Evolutionary conservation across 257 asterid genomes (phyloP), one percentile per base, ranked within the genome.

Genomic region (Marsdenia floribunda): DNA sequence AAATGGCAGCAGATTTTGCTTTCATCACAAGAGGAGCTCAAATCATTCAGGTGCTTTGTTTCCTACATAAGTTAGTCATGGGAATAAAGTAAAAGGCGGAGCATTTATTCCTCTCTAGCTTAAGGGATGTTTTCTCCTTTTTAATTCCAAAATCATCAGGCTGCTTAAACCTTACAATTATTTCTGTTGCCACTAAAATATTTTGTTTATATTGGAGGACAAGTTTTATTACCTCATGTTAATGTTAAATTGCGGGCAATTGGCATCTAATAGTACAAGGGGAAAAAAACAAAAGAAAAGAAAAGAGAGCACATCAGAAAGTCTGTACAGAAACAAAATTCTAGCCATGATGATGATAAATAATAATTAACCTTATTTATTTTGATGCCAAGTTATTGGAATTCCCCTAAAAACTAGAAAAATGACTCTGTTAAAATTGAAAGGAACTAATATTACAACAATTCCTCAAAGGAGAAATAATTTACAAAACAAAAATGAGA

Each of bases 381-480:
- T 38, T 66, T 38, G 29, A 37, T 38, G 33, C 52, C 18, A 21
- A 74, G 52, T 64, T 19, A 6, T 12, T 63, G 21, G 0, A 33
- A 35, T 55, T 61, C 33, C n/a, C 52, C 68, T 35, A 0, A 18
- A n/a, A 46, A 29, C 22, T 8, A 8, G 53, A 63, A 74, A 74
- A 35, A 44, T 63, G 64, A 15, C 61, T 47, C 50, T 13, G 50
- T 22, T 11, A 74, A 63, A 33, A 46, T n/a, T 19, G 44, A 44
- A 15, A 42, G 29, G 42, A 73, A 49, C 38, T 19, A 15, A 66
- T 79, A 58, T 18, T 71, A 75, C 72, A 78, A 83, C 71, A 49
- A 64, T 72, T 44, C 53, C 21, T 80, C 66, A 57, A 64, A 73
- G 33, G 2, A 12, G 46, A 24, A 35, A 33, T 47, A 53, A 57